phyloP scores from a whole-genome alignment of 306 rosid species.

The Cucurbita argyrosperma region DNA sequence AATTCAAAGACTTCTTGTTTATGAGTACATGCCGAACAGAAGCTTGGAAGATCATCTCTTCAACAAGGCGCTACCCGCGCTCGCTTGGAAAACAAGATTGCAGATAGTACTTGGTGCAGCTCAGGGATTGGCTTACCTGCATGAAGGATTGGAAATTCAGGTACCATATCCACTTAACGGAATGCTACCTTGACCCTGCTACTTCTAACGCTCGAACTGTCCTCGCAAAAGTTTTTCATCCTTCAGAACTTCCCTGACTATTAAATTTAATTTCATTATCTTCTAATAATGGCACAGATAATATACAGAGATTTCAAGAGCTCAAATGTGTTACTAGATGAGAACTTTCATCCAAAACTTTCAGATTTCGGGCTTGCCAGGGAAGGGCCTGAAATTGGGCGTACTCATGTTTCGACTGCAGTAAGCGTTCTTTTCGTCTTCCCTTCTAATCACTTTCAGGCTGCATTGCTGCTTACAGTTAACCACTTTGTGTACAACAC shows the following conservation, averaged over 20 bases:
- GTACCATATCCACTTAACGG: conserved; percentile 11
- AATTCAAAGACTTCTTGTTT: conserved; percentile 68
- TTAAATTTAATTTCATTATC: not conserved
- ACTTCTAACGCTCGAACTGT: too few species aligned
- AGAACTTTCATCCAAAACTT: conserved; percentile 54
- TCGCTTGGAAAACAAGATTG: conserved; percentile 61
- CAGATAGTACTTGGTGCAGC: conserved; percentile 59
- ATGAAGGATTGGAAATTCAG: conserved; percentile 76
- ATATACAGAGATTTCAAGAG: conserved; percentile 69
- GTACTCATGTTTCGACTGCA: conserved; percentile 79
- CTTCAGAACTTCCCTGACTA: not conserved
- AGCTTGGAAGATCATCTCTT: conserved; percentile 73
- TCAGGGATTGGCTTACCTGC: conserved; percentile 63
- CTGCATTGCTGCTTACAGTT: not conserved
- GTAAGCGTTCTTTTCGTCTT: conserved; percentile 31
- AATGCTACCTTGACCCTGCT: too few species aligned
- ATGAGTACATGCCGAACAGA: conserved; percentile 59
- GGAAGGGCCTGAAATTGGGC: conserved; percentile 65
- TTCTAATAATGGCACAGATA: conserved; percentile 26
- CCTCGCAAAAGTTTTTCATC: not conserved
- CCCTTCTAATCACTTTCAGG: not conserved
- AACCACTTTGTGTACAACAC: not conserved
- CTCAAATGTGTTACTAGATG: conserved; percentile 63
- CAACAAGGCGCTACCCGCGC: conserved; percentile 27
- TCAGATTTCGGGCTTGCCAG: conserved; percentile 89